Evolutionary conservation across 2,329 filamentous ascomycete genomes (phyloP).

Genomic region (Graphilbum sp.): DNA sequence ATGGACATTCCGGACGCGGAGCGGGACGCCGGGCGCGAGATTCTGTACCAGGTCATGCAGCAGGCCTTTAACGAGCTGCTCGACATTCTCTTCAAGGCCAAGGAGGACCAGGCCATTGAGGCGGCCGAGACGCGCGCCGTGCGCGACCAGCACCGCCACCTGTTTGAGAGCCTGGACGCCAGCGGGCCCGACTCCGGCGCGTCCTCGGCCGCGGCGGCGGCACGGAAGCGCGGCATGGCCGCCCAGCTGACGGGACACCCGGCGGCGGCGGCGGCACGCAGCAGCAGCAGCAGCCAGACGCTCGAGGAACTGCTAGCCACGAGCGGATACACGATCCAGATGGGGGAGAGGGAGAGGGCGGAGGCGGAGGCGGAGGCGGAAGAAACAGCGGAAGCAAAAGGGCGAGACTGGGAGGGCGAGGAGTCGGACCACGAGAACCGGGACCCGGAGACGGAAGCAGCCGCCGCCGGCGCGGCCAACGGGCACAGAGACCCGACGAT

Average conservation of each 20-base stretch:
- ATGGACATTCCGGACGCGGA: slow-evolving; percentile 69
- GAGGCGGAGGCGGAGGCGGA: not conserved
- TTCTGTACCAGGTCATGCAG: slow-evolving; percentile 81
- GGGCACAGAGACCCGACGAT: slow-evolving; percentile 41
- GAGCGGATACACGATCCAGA: slow-evolving; percentile 22
- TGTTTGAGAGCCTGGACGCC: slow-evolving; percentile 26
- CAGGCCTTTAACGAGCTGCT: slow-evolving; percentile 88
- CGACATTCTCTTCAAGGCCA: slow-evolving; percentile 66
- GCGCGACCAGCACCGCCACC: slow-evolving; percentile 38
- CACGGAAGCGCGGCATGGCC: too few relatives aligned
- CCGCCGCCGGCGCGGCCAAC: not conserved
- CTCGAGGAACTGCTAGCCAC: slow-evolving; percentile 24
- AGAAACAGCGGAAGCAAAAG: not conserved
- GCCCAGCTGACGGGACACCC: slow-evolving; percentile 1
- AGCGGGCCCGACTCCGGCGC: too few relatives aligned
- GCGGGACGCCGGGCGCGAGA: slow-evolving; percentile 69
- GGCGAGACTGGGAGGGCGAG: not conserved
- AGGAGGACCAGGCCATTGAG: slow-evolving; percentile 60
- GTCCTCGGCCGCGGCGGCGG: slow-evolving; percentile 10
- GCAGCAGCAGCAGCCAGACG: slow-evolving; percentile 5
- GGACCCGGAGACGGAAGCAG: not conserved
- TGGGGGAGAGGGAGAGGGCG: not conserved
- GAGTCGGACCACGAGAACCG: slow-evolving; percentile 7
- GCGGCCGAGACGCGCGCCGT: slow-evolving; percentile 45
- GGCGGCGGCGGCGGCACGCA: slow-evolving; percentile 2